Evolutionary conservation across 768 basidiomycete genomes (phyloP), one percentile per base, ranked within the genome.

Genomic region (Piloderma croceum): DNA sequence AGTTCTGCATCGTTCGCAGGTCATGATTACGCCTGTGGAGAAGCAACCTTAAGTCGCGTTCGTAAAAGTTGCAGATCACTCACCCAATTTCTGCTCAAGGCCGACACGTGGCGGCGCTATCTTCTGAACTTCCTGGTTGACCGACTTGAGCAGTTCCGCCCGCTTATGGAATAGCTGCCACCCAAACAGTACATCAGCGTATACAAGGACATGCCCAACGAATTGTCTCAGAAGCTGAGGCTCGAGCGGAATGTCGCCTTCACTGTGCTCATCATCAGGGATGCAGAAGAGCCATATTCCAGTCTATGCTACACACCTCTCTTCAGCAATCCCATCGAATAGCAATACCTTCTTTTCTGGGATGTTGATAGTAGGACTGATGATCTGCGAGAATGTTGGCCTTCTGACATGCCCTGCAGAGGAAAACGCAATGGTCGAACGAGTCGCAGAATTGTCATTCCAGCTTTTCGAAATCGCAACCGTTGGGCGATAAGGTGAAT

Each of bases 121-220:
- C 25, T 47, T 22, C 38, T 46, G 38, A 42, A 51, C 20, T 42
- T 55, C 53, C 41, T 34, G 51, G 58, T 67, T 68, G 17, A 81
- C 70, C n/a, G 75, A 68, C 47, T 86, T 86, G 42, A 90, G 61
- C 1, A 91, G 68, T 47, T 89, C 86, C 13, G 81, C 60, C 3
- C 89, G 76, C 54, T 88, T 84, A 29, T 77, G 69, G 49, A 74
- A 64, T 38, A 89, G 57, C 46, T 77, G 64, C 90, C 90, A 92
- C 32, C 79, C 64, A 47, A 78, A 77, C 18, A 92, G 64, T 46
- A 83, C 63, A 41, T 91, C 86, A 5, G 84, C 83, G 53, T 91
- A 92, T 1, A 70, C 68, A 31, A 78, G 61, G 17, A 90, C 67
- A 56, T 91, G 86, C 6, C 56, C 61, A 17, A 67, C 54, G 24